Evolutionary conservation across 2,329 filamentous ascomycete genomes (phyloP).

Genomic region (Teratosphaeria viscida): DNA sequence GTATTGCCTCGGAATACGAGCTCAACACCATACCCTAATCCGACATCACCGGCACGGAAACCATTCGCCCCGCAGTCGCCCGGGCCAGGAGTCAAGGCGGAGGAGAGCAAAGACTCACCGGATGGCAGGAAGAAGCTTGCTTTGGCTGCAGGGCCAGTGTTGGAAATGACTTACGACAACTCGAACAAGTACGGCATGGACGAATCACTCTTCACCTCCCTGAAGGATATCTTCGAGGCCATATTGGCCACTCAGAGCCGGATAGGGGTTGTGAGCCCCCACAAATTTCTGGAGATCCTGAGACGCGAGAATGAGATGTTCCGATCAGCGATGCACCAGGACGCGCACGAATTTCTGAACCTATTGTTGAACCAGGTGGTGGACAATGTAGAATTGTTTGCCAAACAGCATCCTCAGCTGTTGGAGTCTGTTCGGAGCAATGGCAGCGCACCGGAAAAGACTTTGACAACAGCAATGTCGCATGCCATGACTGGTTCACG

Average conservation of each 20-base stretch:
- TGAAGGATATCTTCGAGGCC: slow-evolving; percentile 94
- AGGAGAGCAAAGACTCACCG: slow-evolving; percentile 87
- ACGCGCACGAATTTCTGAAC: slow-evolving; percentile 95
- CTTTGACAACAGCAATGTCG: slow-evolving; percentile 11
- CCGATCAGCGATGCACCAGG: slow-evolving; percentile 91
- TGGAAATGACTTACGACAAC: slow-evolving; percentile 77
- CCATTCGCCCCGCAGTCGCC: slow-evolving; percentile 45
- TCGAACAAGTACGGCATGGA: slow-evolving; percentile 77
- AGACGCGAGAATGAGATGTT: slow-evolving; percentile 96
- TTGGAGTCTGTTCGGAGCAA: slow-evolving; percentile 12
- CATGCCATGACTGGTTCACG: slow-evolving; percentile 10
- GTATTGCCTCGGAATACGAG: slow-evolving; percentile 26
- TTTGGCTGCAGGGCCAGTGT: slow-evolving; percentile 72
- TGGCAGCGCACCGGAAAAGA: slow-evolving; percentile 15
- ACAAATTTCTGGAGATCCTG: slow-evolving; percentile 87
- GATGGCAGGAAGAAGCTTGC: slow-evolving; percentile 98
- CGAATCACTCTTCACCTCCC: slow-evolving; percentile 83
- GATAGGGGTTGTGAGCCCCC: slow-evolving; percentile 82
- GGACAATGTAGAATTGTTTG: slow-evolving; percentile 82
- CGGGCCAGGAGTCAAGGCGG: slow-evolving; percentile 54
- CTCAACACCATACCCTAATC: slow-evolving; percentile 26
- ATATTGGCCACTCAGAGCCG: slow-evolving; percentile 71
- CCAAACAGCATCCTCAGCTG: slow-evolving; percentile 48
- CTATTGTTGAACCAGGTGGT: slow-evolving; percentile 93
- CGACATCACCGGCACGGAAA: slow-evolving; percentile 31